Evolutionary conservation across 1,139 yeast genomes (phyloP), one percentile per base, ranked within the genome.

Genomic region (Blastobotrys capitulatus): DNA sequence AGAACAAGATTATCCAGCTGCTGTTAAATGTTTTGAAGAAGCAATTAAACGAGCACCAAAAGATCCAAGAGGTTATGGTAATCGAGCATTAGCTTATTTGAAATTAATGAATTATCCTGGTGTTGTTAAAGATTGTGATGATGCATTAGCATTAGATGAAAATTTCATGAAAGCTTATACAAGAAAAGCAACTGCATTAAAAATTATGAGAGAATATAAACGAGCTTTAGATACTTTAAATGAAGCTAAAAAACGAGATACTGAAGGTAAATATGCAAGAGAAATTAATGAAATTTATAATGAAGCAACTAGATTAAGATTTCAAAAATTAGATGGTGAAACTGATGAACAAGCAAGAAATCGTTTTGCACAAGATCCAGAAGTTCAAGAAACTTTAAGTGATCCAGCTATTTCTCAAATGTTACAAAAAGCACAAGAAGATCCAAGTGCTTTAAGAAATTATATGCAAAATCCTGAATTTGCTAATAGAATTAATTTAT

Each of bases 391-490:
- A 52, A 89, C 90, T 60, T 78, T 94, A 70, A 94, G 87, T 68
- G 97, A 92, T 66, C 98, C 98, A 13, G 90, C 92, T 42, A 92
- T 94, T 97, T 94, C 89, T 72, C 85, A 92, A 54, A 92, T 94
- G 59, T 78, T 94, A 66, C 84, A 82, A 57, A 98, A 94, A 73
- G 98, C 97, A 18, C 87, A 86, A 69, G 88, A 83, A 55, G 86
- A 94, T 67, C 98, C 98, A 43, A 96, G 96, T 47, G 97, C 98
- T 44, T 78, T 94, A 60, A 94, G 87, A 67, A 97, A 92, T 60
- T 98, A 94, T 71, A 89, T 94, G 97, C 86, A 80, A 76, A 94
- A 92, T 71, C 97, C 98, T 35, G 95, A 83, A 57, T 89, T 94
- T 49, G 80, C 83, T 62, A 83, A 82, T 69, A 94, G 92, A 80